Base-by-base conservation (phyloP, 106 monocot genomes). In the Apostasia ramifera region DNA sequence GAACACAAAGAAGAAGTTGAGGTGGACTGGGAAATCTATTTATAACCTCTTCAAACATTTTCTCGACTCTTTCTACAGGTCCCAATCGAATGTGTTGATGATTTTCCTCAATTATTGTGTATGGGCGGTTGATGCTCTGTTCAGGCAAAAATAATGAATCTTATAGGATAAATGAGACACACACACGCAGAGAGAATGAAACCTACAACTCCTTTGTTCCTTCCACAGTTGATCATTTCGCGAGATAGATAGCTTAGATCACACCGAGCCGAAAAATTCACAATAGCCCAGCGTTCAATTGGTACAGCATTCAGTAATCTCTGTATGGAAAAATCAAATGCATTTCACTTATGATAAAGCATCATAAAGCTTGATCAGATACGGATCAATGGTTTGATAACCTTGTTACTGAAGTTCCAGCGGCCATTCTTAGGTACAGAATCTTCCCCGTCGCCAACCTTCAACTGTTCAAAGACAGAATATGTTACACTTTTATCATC, bases 361-460 rank as follows among this genome's bases (percentile, higher is more conserved):
- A 68, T 13, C 45, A 60, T 51, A 39, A 13, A 5, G 41, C 40
- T 48, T 5, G 49, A 66, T 48, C 6, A 6, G 1, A 40, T 39
- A 67, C 1, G 11, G 47, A 11, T 2, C 60, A 69, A n/a, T 45
- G 44, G 3, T 62, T 12, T 38, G 13, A 3, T 47, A 61, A 89
- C 93, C 89, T 93, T 93, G 42, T 84, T 66, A 67, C 80, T 89
- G 55, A 89, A 86, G 74, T 86, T 93, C 89, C 93, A 93, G 5
- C 89, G 76, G 1, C 93, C 93, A 78, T 81, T 80, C 14, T 72
- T 63, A 59, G 93, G 89, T 13, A 89, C 15, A 61, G 71, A 84
- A 42, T 86, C 84, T 63, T 80, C 84, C 44, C 49, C 6, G 39
- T 81, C 77, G 44, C 93, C 93, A 67, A 84, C 59, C 57, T 81